Evolutionary conservation across 176 grass and related monocot species (phyloP).

Genomic region (Cenchrus fungigraminus): DNA sequence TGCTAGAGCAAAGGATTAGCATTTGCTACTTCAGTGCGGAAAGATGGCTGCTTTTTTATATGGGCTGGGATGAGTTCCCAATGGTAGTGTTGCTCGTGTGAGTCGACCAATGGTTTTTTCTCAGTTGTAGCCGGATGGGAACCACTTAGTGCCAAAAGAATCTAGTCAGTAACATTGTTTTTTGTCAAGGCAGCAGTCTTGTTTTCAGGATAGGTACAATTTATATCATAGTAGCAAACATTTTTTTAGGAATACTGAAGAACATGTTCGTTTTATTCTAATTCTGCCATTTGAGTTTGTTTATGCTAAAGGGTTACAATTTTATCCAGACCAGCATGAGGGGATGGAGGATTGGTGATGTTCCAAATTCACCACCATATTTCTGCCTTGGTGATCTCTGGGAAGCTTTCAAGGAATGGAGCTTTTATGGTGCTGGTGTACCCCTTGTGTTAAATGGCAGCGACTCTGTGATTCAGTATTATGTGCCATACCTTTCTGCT

Average conservation of each 20-base stretch:
- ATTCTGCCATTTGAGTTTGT: background rate
- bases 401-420: conserved; percentile 93
- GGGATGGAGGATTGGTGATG: conserved; percentile 57
- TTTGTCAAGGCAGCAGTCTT: background rate
- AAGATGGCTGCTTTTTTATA: background rate
- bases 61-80: background rate
- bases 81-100: background rate
- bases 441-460: conserved; percentile 73
- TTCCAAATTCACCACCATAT: conserved; percentile 45
- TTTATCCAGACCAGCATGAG: conserved; percentile 54
- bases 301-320: conserved; percentile 5
- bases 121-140: background rate
- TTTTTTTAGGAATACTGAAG: background rate
- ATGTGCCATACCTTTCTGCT: conserved; percentile 88
- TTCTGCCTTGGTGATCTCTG: conserved; percentile 79
- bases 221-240: background rate
- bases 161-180: conserved; percentile 4
- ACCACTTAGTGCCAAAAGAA: background rate
- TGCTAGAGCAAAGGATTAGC: background rate
- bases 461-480: conserved; percentile 86
- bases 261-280: background rate
- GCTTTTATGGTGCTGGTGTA: conserved; percentile 84
- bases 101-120: background rate
- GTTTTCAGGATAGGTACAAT: background rate
- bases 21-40: background rate